A percentile compares a stretch with the other conserved stretches of the same genome.
Evolutionary conservation across 192 early-diverging fungal genomes (phyloP).

Genomic region (Diversispora eburnea): DNA sequence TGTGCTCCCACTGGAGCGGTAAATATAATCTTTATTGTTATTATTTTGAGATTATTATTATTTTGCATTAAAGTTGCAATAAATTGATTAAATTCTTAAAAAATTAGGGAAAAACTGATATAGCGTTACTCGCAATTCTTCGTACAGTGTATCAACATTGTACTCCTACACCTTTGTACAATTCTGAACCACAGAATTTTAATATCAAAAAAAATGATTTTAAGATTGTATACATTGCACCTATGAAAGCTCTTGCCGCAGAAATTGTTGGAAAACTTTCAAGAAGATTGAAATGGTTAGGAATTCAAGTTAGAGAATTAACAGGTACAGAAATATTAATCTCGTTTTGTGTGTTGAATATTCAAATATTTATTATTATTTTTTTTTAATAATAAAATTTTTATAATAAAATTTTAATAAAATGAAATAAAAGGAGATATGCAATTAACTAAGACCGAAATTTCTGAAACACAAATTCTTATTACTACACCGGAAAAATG

Average conservation of each 20-base stretch:
- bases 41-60: not conserved
- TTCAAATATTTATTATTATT: no score
- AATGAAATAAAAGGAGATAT: slow-evolving; percentile 68
- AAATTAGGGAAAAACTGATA: slow-evolving; percentile 89
- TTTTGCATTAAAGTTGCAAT: not conserved
- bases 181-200: slow-evolving; percentile 45
- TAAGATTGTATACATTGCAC: slow-evolving; percentile 98
- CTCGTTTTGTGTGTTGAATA: no score
- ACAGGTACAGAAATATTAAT: slow-evolving; percentile 50
- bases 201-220: slow-evolving; percentile 80
- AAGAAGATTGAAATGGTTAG: slow-evolving; percentile 75
- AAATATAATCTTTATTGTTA: slow-evolving; percentile 40
- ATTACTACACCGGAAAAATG: slow-evolving; percentile 99
- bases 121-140: slow-evolving; percentile 91
- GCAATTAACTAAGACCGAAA: slow-evolving; percentile 95
- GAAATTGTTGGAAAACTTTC: slow-evolving; percentile 94
- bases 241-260: slow-evolving; percentile 96
- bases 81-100: not conserved
- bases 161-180: slow-evolving; percentile 48
- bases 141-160: slow-evolving; percentile 74
- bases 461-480: slow-evolving; percentile 92
- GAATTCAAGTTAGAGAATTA: slow-evolving; percentile 84
- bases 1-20: slow-evolving; percentile 97
- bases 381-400: no score
- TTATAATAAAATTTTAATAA: no score